These are phyloP conservation scores for Russula earlei DNA, from an alignment of 768 basidiomycete genomes.

Conservation along the genomic window DNA sequence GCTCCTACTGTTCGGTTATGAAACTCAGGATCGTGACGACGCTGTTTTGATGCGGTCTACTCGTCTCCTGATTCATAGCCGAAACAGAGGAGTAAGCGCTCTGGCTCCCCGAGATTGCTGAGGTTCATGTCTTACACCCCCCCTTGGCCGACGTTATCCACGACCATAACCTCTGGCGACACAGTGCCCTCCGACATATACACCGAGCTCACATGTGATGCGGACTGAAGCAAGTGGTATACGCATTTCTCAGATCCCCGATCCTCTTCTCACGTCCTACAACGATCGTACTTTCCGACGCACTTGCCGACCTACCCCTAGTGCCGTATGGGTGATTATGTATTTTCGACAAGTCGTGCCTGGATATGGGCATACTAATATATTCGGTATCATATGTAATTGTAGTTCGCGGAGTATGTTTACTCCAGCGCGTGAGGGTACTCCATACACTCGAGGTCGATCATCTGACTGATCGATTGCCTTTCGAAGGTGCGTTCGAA, in stretches of 20 bases:
- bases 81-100: conserved; percentile 16
- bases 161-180: background rate
- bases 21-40: conserved; percentile 10
- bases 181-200: background rate
- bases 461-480: background rate
- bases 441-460: background rate
- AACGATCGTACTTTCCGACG: background rate
- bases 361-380: background rate
- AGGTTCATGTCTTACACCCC: background rate
- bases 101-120: conserved; percentile 5
- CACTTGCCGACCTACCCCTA: background rate
- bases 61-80: conserved; percentile 17
- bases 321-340: background rate
- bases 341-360: background rate
- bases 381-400: background rate
- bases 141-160: background rate
- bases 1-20: conserved; percentile 9
- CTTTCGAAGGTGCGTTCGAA: background rate
- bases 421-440: background rate
- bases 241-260: background rate
- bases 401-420: background rate
- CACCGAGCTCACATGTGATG: background rate
- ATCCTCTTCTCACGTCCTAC: background rate
- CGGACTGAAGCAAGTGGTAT: background rate
- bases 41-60: conserved; percentile 1